These are phyloP conservation scores for Fraxinus dipetala DNA, from an alignment of 305 asterid species.

Conservation along the genomic window DNA sequence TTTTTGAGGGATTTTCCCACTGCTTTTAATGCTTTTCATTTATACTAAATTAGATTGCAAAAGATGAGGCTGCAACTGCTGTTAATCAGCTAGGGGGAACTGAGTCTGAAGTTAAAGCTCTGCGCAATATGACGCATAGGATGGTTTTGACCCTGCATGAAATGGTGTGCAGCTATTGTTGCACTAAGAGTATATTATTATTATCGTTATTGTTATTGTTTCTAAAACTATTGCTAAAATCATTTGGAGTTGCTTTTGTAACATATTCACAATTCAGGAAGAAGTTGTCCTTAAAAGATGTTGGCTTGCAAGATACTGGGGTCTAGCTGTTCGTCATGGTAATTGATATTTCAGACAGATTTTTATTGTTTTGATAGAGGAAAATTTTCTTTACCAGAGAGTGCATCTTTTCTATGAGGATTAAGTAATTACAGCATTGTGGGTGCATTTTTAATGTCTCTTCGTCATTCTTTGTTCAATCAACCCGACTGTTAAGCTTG, in stretches of 20 bases:
- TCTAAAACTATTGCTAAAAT: background rate
- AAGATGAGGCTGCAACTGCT: constrained; percentile 57
- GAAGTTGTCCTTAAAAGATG: constrained; percentile 98
- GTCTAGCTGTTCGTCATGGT: constrained; percentile 86
- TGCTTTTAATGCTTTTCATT: constrained; percentile 28
- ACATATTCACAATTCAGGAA: constrained; percentile 57
- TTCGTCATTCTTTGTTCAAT: background rate
- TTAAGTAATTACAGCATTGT: background rate
- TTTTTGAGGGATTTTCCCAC: constrained; percentile 13
- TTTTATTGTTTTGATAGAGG: constrained; percentile 15
- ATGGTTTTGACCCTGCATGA: constrained; percentile 86
- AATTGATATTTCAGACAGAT: constrained; percentile 27
- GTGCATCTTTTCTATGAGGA: background rate
- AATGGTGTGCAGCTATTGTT: constrained; percentile 58
- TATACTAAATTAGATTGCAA: constrained; percentile 54
- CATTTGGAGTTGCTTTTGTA: constrained; percentile 22
- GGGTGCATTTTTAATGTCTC: background rate
- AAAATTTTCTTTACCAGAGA: background rate
- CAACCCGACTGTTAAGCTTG: constrained; percentile 4
- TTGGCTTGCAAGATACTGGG: constrained; percentile 99
- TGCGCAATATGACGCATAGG: constrained; percentile 91
- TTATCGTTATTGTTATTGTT: background rate
- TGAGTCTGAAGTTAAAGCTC: constrained; percentile 78
- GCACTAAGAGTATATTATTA: constrained; percentile 3
- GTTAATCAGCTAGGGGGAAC: constrained; percentile 60